phyloP scores from a whole-genome alignment of 2,329 filamentous ascomycete species.

The Cercospora citrullina region DNA sequence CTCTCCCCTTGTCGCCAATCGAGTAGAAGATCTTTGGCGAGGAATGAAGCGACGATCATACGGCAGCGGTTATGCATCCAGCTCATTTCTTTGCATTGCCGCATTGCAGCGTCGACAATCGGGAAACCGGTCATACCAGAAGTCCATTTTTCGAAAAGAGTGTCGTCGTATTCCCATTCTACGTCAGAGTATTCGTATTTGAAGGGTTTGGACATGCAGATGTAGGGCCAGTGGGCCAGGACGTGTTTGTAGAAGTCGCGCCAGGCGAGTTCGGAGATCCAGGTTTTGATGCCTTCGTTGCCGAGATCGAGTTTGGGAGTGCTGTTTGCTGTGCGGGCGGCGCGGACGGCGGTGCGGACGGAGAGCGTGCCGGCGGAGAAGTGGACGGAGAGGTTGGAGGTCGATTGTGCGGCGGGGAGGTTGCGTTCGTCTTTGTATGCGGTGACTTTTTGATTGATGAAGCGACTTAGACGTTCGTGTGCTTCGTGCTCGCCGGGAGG shows the following conservation, averaged over 20 bases:
- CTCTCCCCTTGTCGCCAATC: slow-evolving; percentile 82
- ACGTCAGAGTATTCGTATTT: slow-evolving; percentile 85
- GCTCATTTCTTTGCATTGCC: slow-evolving; percentile 66
- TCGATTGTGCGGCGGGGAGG: slow-evolving; percentile 61
- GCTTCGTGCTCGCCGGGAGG: slow-evolving; percentile 77
- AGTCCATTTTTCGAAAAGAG: slow-evolving; percentile 72
- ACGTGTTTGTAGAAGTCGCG: slow-evolving; percentile 88
- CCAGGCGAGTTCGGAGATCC: slow-evolving; percentile 85
- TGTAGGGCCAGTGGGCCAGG: slow-evolving; percentile 79
- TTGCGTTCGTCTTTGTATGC: slow-evolving; percentile 67
- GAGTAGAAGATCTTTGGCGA: slow-evolving; percentile 75
- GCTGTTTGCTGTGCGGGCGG: slow-evolving; percentile 63
- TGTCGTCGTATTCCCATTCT: slow-evolving; percentile 72
- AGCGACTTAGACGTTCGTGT: slow-evolving; percentile 61
- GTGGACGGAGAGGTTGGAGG: slow-evolving; percentile 71
- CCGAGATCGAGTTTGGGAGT: slow-evolving; percentile 66
- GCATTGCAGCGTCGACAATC: slow-evolving; percentile 84
- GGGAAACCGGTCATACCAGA: slow-evolving; percentile 75
- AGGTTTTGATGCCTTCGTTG: slow-evolving; percentile 64
- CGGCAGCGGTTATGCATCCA: slow-evolving; percentile 86
- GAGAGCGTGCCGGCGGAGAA: slow-evolving; percentile 68
- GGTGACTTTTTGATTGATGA: slow-evolving; percentile 63
- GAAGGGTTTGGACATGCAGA: slow-evolving; percentile 75
- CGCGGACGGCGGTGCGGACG: slow-evolving; percentile 64
- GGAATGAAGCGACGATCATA: slow-evolving; percentile 80